Percentiles rank a stretch among this genome's conserved stretches.
Evolutionary conservation across 2,329 filamentous ascomycete genomes (phyloP).

Genomic region (Delphinella strobiligena): DNA sequence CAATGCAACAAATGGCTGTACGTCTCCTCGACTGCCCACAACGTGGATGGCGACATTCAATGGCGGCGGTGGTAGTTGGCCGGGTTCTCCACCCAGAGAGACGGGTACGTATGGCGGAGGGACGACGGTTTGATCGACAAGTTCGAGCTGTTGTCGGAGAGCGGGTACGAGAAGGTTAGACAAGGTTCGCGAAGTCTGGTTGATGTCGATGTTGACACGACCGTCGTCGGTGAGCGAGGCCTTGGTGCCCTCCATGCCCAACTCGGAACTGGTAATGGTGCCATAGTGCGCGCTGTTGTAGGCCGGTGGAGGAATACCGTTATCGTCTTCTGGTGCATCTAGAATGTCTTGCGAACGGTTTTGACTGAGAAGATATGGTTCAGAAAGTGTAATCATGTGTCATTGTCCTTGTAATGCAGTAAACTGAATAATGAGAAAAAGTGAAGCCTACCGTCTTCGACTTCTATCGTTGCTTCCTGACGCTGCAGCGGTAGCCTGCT

Average conservation of each 20-base stretch:
- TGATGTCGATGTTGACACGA: constrained; percentile 68
- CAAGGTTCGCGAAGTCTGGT: constrained; percentile 54
- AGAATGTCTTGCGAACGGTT: neutral
- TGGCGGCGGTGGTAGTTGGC: constrained; percentile 39
- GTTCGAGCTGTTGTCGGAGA: constrained; percentile 42
- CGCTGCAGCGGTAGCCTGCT: constrained; percentile 9
- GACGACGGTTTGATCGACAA: constrained; percentile 35
- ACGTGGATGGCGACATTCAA: constrained; percentile 65
- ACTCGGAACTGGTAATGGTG: constrained; percentile 23
- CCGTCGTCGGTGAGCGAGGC: constrained; percentile 48
- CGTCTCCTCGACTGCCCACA: constrained; percentile 61
- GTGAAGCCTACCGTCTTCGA: neutral
- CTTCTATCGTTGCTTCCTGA: constrained; percentile 2
- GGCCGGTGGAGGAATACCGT: constrained; percentile 24
- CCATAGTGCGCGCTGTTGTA: constrained; percentile 26
- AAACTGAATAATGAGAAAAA: no score
- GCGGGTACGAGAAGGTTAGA: constrained; percentile 56
- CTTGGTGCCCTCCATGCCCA: constrained; percentile 25
- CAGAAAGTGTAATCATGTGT: no score
- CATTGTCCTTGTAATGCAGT: no score
- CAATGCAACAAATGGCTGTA: constrained; percentile 63
- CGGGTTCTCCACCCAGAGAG: constrained; percentile 54
- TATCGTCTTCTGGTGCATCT: constrained; percentile 7
- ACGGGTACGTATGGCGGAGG: constrained; percentile 62
- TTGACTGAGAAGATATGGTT: neutral